Conservation (phyloP, 2,329 filamentous ascomycete species). For the Escovopsis sp. region DNA sequence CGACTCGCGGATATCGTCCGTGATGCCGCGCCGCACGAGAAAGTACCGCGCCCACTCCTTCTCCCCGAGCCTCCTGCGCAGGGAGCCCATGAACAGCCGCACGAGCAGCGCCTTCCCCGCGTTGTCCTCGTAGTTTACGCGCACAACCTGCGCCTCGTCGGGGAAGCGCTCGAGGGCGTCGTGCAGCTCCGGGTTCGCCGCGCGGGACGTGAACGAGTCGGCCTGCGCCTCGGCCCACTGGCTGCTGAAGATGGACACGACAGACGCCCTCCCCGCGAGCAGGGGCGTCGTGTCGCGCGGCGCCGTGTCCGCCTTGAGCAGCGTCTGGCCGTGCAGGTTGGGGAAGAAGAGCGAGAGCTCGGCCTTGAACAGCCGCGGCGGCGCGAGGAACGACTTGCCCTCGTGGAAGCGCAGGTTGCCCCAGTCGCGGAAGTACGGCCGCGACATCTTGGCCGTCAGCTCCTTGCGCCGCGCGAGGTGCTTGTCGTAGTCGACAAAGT, state of each 20-base stretch:
- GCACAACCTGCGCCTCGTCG: slow-evolving; percentile 57
- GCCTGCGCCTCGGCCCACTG: slow-evolving; percentile 77
- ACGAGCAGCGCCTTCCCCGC: slow-evolving; percentile 47
- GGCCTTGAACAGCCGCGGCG: slow-evolving; percentile 67
- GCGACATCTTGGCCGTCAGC: slow-evolving; percentile 61
- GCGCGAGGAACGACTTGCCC: slow-evolving; percentile 84
- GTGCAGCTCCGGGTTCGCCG: slow-evolving; percentile 55
- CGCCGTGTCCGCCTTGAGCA: slow-evolving; percentile 39
- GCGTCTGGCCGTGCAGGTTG: slow-evolving; percentile 70
- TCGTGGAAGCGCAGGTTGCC: slow-evolving; percentile 66
- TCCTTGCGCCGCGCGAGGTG: slow-evolving; percentile 63
- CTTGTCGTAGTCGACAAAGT: slow-evolving; percentile 75
- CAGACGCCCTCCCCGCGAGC: slow-evolving; percentile 56
- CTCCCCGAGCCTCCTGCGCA: slow-evolving; percentile 35
- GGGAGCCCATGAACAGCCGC: slow-evolving; percentile 37
- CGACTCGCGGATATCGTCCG: slow-evolving; percentile 45
- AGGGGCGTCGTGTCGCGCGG: slow-evolving; percentile 59
- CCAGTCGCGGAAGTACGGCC: slow-evolving; percentile 95
- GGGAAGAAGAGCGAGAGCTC: slow-evolving; percentile 85
- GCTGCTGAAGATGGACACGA: slow-evolving; percentile 71
- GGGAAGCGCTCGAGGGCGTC: slow-evolving; percentile 39
- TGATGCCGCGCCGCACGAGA: slow-evolving; percentile 41
- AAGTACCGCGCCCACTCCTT: slow-evolving; percentile 48
- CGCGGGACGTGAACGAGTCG: slow-evolving; percentile 51
- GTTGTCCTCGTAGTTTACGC: slow-evolving; percentile 82